These are phyloP conservation scores for Amaranthus hypochondriacus DNA, from an alignment of 148 eudicot species.

Conservation along the genomic window DNA sequence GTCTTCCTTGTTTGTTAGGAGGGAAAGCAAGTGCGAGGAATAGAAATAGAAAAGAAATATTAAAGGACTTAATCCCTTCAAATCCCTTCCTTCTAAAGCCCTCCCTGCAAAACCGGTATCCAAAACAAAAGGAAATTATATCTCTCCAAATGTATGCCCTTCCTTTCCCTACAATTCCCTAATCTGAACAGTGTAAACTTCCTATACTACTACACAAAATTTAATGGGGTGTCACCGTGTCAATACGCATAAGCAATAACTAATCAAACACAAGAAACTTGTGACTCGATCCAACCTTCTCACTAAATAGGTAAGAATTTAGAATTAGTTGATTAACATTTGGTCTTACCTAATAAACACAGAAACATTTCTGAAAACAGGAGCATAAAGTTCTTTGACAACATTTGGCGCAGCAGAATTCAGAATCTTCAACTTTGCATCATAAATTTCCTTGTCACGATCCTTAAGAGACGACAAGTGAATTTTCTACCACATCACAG, in stretches of 20 bases:
- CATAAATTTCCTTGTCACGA: slow-evolving; percentile 64
- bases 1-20: too few relatives aligned
- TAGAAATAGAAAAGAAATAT: too few relatives aligned
- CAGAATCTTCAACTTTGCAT: slow-evolving; percentile 60
- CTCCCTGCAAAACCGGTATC: too few relatives aligned
- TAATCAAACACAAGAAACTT: neutral
- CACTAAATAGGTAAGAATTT: neutral
- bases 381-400: slow-evolving; percentile 58
- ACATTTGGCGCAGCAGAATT: slow-evolving; percentile 39
- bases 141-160: too few relatives aligned
- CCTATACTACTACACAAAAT: neutral
- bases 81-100: too few relatives aligned
- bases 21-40: too few relatives aligned
- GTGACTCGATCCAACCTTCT: neutral
- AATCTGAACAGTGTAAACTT: too few relatives aligned
- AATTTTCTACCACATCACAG: slow-evolving; percentile 58
- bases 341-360: slow-evolving; percentile 61
- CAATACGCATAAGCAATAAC: too few relatives aligned
- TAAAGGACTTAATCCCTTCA: too few relatives aligned
- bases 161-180: too few relatives aligned
- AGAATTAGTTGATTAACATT: neutral
- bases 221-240: too few relatives aligned
- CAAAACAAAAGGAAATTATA: too few relatives aligned
- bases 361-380: slow-evolving; percentile 70
- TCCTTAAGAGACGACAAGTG: slow-evolving; percentile 60